These are phyloP conservation scores for Brassica juncea DNA, from an alignment of 345 rosid species.

Conservation along the genomic window DNA sequence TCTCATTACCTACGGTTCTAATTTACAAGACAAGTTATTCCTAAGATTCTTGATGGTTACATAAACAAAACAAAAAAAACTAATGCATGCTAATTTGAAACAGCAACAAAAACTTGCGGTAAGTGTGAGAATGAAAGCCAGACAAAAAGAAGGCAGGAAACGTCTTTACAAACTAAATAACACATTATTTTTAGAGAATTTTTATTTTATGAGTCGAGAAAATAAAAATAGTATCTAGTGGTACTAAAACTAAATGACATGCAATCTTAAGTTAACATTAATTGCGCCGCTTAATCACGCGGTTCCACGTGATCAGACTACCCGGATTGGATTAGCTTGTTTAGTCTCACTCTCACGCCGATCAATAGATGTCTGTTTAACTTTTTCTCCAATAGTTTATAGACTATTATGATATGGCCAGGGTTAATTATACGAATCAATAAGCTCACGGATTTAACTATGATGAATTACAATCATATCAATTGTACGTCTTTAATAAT, in stretches of 20 bases:
- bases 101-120: neutral
- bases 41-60: neutral
- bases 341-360: conserved; percentile 38
- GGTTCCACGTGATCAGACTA: conserved; percentile 23
- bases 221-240: neutral
- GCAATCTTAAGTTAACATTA: conserved; percentile 7
- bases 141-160: neutral
- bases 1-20: conserved; percentile 12
- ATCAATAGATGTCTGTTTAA: conserved; percentile 2
- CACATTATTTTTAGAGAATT: too few species aligned
- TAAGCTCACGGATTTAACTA: conserved; percentile 23
- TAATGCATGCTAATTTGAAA: neutral
- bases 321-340: conserved; percentile 27
- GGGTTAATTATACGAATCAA: conserved; percentile 11
- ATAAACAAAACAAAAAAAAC: neutral
- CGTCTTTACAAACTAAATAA: neutral
- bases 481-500: neutral
- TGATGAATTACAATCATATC: neutral
- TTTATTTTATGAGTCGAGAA: neutral
- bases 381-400: conserved; percentile 20
- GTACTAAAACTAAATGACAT: neutral
- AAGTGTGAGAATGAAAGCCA: neutral
- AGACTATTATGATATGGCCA: conserved; percentile 21
- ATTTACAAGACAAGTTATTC: neutral
- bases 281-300: conserved; percentile 38